A percentile compares a stretch with the other conserved stretches of the same genome.
phyloP scores from a whole-genome alignment of 2,329 filamentous ascomycete species.

The Lojkania enalia region DNA sequence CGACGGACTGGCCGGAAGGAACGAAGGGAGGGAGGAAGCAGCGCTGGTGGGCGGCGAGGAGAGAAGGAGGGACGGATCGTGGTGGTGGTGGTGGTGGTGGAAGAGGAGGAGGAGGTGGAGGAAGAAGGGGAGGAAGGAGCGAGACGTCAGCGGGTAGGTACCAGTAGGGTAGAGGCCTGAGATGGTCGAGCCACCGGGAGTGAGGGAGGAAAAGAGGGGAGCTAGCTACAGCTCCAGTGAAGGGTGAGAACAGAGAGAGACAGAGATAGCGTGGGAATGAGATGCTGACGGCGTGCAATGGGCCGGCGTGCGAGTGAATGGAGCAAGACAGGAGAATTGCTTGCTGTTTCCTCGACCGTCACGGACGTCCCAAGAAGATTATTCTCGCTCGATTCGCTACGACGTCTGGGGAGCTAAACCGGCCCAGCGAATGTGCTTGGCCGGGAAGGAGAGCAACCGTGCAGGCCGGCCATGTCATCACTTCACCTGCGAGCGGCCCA shows the following conservation, averaged over 20 bases:
- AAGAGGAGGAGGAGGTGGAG: neutral
- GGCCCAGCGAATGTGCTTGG: slow-evolving; percentile 1
- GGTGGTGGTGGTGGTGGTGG: neutral
- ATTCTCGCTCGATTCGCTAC: slow-evolving; percentile 13
- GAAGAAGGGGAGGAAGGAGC: slow-evolving; percentile 4
- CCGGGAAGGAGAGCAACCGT: slow-evolving; percentile 3
- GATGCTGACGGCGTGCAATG: neutral
- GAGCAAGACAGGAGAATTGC: neutral
- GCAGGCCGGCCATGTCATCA: slow-evolving; percentile 11
- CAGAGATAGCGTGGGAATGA: neutral
- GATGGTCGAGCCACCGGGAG: slow-evolving; percentile 8
- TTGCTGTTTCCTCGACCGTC: slow-evolving; percentile 8
- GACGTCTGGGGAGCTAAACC: slow-evolving; percentile 14
- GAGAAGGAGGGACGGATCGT: neutral
- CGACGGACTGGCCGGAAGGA: neutral
- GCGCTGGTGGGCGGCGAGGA: neutral
- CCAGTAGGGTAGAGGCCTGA: neutral
- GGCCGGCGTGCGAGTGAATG: slow-evolving; percentile 6
- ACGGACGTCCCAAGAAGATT: slow-evolving; percentile 14
- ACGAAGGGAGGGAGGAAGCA: neutral
- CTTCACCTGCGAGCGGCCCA: neutral
- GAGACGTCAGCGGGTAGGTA: slow-evolving; percentile 29
- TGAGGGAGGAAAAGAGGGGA: slow-evolving; percentile 21
- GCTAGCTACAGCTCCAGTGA: neutral
- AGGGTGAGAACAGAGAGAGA: neutral